These are phyloP conservation scores for Prunus kanzakura DNA, from an alignment of 306 rosid genomes.

Conservation along the genomic window DNA sequence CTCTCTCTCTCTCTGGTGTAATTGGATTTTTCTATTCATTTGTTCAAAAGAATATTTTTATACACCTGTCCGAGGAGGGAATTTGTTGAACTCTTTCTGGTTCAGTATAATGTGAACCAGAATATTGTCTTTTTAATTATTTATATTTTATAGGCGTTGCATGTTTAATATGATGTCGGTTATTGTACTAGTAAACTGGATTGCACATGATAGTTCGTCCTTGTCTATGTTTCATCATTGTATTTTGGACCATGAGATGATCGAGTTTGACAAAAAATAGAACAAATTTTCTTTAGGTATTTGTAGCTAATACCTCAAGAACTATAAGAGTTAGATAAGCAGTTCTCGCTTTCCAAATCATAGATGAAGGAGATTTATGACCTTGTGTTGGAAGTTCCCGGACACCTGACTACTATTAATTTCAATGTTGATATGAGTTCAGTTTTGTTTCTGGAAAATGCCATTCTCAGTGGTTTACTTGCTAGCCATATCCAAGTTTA, in stretches of 20 bases:
- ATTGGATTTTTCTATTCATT: not conserved
- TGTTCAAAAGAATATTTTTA: not conserved
- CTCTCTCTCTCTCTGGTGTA: not conserved
- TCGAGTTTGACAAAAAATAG: not conserved
- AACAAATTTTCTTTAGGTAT: not conserved
- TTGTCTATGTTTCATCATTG: not conserved
- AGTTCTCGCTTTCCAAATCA: not conserved
- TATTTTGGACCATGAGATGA: not conserved
- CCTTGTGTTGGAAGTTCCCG: not conserved
- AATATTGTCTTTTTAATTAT: not conserved
- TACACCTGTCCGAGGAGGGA: not conserved
- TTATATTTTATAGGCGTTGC: not conserved
- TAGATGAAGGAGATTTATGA: not conserved
- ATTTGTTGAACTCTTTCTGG: not conserved
- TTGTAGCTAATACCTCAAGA: not conserved
- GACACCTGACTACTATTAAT: not conserved
- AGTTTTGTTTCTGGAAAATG: not conserved
- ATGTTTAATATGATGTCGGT: not conserved
- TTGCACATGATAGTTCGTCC: not conserved
- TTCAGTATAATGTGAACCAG: not conserved
- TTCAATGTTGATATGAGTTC: not conserved
- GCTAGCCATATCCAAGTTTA: not conserved
- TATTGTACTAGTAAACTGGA: not conserved
- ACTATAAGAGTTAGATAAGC: not conserved
- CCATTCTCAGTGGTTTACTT: not conserved